Evolutionary conservation across 2,329 filamentous ascomycete species (phyloP).

Genomic region (Elsinoe arachidis): DNA sequence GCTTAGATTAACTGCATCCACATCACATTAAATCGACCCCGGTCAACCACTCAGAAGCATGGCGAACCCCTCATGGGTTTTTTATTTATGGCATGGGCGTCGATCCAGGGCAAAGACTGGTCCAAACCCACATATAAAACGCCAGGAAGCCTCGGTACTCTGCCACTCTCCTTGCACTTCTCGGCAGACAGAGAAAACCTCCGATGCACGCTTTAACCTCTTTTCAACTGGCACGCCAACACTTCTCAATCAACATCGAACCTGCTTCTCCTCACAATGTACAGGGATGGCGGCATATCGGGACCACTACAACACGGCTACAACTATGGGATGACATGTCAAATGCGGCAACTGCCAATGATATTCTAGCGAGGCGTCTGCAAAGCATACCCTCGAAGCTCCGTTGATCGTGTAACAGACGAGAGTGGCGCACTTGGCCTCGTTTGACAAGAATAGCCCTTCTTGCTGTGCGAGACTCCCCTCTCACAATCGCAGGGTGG

Average conservation of each 20-base stretch:
- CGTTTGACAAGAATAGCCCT: background rate
- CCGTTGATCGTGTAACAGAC: background rate
- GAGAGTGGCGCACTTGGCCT: background rate
- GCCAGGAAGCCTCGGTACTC: background rate
- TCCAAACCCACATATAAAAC: background rate
- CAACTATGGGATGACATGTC: background rate
- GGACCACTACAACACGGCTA: background rate
- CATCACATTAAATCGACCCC: background rate
- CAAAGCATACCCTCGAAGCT: background rate
- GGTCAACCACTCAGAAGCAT: background rate
- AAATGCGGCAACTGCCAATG: background rate
- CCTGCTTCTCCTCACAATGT: background rate
- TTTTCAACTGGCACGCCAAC: background rate
- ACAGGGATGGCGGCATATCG: background rate
- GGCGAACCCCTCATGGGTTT: background rate
- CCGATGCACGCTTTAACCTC: background rate
- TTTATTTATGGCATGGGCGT: background rate
- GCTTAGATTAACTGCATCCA: background rate
- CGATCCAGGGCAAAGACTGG: background rate
- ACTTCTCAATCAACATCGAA: background rate
- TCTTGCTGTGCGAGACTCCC: background rate
- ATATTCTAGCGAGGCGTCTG: background rate
- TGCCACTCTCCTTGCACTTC: background rate
- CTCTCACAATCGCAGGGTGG: background rate
- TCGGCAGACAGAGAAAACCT: conserved; percentile 9